phyloP scores from a whole-genome alignment of 2,329 filamentous ascomycete genomes.

The Ophiostoma fasciatum region DNA sequence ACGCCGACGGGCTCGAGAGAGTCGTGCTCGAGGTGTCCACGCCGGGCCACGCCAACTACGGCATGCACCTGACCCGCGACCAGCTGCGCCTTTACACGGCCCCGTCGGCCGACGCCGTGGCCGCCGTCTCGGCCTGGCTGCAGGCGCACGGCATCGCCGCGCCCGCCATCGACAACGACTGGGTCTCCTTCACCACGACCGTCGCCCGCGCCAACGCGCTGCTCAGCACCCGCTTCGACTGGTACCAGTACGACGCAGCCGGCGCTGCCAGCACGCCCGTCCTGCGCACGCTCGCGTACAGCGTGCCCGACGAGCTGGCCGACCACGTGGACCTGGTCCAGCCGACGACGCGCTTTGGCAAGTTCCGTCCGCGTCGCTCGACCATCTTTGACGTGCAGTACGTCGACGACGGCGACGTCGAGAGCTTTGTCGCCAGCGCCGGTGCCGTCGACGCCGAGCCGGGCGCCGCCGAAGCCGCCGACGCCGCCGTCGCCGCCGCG shows the following conservation, averaged over 20 bases:
- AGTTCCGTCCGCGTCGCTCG: constrained; percentile 26
- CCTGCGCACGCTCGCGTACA: constrained; percentile 42
- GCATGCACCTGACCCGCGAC: constrained; percentile 45
- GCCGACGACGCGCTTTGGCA: constrained; percentile 48
- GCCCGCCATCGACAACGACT: constrained; percentile 37
- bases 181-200: constrained; percentile 43
- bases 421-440: background rate
- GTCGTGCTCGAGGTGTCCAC: constrained; percentile 46
- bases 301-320: constrained; percentile 40
- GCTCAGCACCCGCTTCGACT: constrained; percentile 41
- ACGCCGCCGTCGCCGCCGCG: constrained; percentile 11
- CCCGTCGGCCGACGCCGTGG: constrained; percentile 31
- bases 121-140: constrained; percentile 41
- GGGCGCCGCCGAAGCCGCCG: constrained; percentile 1
- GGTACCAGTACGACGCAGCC: constrained; percentile 36
- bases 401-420: constrained; percentile 10
- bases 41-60: constrained; percentile 42
- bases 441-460: background rate
- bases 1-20: constrained; percentile 37
- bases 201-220: constrained; percentile 38
- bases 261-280: constrained; percentile 25
- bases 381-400: constrained; percentile 23
- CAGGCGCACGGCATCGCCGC: constrained; percentile 29
- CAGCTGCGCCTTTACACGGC: constrained; percentile 39
- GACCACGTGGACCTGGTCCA: constrained; percentile 46